A percentile compares a stretch with the other conserved stretches of the same genome.
Conservation (phyloP, 768 basidiomycete genomes). For the Amanita exitialis region DNA sequence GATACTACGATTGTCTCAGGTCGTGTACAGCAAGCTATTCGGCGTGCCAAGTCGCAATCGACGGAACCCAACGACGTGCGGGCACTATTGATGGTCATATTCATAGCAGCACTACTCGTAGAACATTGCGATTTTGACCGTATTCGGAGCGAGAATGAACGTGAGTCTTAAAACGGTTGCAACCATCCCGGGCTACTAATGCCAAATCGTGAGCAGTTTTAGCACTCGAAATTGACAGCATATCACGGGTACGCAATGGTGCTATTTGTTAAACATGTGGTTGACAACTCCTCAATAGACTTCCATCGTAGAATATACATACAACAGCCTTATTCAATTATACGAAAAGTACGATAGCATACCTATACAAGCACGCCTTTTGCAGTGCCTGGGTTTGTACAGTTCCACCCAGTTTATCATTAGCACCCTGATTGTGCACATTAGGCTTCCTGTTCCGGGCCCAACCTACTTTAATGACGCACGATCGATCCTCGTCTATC, state of each 20-base stretch:
- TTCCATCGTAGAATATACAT: slow-evolving; percentile 79
- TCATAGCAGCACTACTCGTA: slow-evolving; percentile 76
- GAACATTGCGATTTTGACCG: slow-evolving; percentile 87
- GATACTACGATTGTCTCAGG: slow-evolving; percentile 21
- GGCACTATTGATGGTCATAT: slow-evolving; percentile 60
- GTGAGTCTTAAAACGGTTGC: slow-evolving; percentile 27
- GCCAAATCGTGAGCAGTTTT: slow-evolving; percentile 28
- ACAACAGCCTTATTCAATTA: slow-evolving; percentile 57
- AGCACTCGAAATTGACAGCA: slow-evolving; percentile 41
- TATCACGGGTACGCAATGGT: slow-evolving; percentile 36
- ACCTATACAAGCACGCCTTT: slow-evolving; percentile 55
- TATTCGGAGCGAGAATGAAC: slow-evolving; percentile 48
- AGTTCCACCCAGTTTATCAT: background rate
- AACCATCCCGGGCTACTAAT: background rate
- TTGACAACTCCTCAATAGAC: slow-evolving; percentile 26
- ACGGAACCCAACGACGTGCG: slow-evolving; percentile 40
- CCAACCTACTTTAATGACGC: slow-evolving; percentile 84
- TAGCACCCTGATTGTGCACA: background rate
- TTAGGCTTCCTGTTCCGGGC: slow-evolving; percentile 87
- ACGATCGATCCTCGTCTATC: slow-evolving; percentile 65
- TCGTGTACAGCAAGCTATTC: slow-evolving; percentile 53
- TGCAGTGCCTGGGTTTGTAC: slow-evolving; percentile 76
- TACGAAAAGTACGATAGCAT: slow-evolving; percentile 56
- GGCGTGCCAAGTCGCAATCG: slow-evolving; percentile 27
- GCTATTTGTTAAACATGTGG: background rate